Conservation (phyloP, 148 eudicot genomes). For the Rhododendron kiyosumense region DNA sequence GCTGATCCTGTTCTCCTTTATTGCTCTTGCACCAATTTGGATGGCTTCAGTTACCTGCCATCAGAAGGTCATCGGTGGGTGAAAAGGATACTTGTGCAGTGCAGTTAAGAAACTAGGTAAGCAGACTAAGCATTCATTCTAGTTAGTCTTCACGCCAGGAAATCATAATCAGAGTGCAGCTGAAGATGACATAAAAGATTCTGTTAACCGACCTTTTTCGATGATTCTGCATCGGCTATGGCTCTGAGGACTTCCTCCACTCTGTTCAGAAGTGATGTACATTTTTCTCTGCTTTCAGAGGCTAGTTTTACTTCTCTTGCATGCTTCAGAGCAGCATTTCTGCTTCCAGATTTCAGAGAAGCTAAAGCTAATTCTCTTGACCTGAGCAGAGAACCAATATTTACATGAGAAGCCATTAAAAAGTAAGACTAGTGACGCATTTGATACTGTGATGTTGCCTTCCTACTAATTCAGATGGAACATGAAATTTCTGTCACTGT, state of each 20-base stretch:
- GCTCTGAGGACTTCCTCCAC: constrained; percentile 72
- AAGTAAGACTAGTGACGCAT: background rate
- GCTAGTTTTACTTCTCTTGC: constrained; percentile 69
- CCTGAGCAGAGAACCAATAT: constrained; percentile 31
- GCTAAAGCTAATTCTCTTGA: constrained; percentile 56
- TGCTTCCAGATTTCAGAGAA: constrained; percentile 58
- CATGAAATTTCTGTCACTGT: background rate
- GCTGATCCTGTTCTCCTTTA: constrained; percentile 53
- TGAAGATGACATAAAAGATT: constrained; percentile 4
- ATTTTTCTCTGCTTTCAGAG: constrained; percentile 65
- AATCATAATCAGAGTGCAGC: background rate
- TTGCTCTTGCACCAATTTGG: constrained; percentile 53
- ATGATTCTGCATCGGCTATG: constrained; percentile 73
- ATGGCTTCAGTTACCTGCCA: constrained; percentile 82
- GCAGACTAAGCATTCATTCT: background rate
- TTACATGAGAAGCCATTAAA: background rate
- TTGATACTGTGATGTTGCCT: background rate
- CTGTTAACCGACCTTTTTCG: constrained; percentile 52
- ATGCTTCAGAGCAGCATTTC: constrained; percentile 55
- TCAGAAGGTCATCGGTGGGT: background rate
- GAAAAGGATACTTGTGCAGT: background rate
- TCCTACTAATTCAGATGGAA: constrained; percentile 2
- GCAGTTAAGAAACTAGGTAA: background rate
- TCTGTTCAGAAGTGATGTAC: constrained; percentile 41
- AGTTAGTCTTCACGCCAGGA: background rate